Conservation (phyloP, 768 basidiomycete genomes). For the Russula emetica region DNA sequence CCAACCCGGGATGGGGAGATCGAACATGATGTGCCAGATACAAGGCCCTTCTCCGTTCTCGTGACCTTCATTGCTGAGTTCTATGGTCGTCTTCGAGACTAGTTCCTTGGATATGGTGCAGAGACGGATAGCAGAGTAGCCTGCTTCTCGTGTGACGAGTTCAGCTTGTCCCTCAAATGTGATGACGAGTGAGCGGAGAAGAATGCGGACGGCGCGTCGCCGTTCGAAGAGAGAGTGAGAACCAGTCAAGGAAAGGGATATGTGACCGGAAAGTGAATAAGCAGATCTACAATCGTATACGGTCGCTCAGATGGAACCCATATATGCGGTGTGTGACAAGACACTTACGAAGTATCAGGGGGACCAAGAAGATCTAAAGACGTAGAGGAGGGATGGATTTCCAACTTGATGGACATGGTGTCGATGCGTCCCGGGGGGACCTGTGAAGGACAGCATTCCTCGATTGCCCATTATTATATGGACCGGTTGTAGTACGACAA, state of each 20-base stretch:
- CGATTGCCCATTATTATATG: slow-evolving; percentile 13
- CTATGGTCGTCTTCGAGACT: slow-evolving; percentile 47
- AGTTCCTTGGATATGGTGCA: slow-evolving; percentile 65
- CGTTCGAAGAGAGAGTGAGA: slow-evolving; percentile 54
- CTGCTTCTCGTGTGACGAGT: slow-evolving; percentile 54
- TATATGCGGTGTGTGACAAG: slow-evolving; percentile 6
- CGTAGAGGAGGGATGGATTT: slow-evolving; percentile 55
- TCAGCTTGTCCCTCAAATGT: slow-evolving; percentile 88
- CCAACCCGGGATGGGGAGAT: slow-evolving; percentile 87
- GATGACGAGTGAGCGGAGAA: slow-evolving; percentile 66
- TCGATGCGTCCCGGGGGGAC: neutral
- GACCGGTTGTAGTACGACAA: neutral
- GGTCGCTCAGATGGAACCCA: neutral
- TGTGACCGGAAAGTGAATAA: slow-evolving; percentile 83
- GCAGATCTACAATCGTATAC: slow-evolving; percentile 51
- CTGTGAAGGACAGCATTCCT: neutral
- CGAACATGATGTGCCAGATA: slow-evolving; percentile 76
- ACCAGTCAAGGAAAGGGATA: slow-evolving; percentile 60
- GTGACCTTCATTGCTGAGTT: slow-evolving; percentile 60
- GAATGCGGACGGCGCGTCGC: slow-evolving; percentile 45
- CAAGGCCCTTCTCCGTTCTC: slow-evolving; percentile 54
- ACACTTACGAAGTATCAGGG: slow-evolving; percentile 57
- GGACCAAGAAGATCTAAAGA: slow-evolving; percentile 68
- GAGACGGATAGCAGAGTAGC: slow-evolving; percentile 67
- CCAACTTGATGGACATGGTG: slow-evolving; percentile 63